Evolutionary conservation across 345 rosid genomes (phyloP).

Genomic region (Triadica sebifera): DNA sequence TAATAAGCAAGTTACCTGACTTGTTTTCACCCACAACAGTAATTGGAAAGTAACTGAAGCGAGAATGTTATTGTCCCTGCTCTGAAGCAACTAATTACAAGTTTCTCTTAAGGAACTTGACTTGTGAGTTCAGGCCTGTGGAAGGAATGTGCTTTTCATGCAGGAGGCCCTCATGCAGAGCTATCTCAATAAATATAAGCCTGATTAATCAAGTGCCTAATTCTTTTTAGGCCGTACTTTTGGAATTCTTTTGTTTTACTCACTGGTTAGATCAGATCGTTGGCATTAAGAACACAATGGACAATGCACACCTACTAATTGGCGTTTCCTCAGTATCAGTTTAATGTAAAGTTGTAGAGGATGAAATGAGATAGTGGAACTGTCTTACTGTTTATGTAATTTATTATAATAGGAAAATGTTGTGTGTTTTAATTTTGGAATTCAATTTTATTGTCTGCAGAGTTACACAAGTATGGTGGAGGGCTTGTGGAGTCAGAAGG

Average conservation of each 20-base stretch:
- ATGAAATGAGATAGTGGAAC: background rate
- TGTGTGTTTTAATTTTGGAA: slow-evolving; percentile 5
- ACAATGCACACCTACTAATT: background rate
- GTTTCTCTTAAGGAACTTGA: background rate
- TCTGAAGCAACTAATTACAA: background rate
- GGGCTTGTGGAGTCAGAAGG: slow-evolving; percentile 63
- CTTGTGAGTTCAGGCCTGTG: background rate
- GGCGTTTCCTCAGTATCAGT: background rate
- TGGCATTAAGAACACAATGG: background rate
- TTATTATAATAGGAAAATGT: background rate
- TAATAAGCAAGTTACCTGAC: background rate
- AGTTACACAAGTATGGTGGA: slow-evolving; percentile 86
- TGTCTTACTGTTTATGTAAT: background rate
- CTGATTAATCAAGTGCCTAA: background rate
- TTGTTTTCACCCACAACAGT: background rate
- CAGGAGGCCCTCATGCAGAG: background rate
- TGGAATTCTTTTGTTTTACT: background rate
- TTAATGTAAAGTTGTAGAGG: background rate
- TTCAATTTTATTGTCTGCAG: slow-evolving; percentile 37
- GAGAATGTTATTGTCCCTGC: background rate
- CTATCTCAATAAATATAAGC: background rate
- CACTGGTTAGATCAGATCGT: background rate
- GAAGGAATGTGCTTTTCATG: background rate
- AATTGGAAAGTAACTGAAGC: background rate
- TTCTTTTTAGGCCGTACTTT: background rate